Evolutionary conservation across 75 land plant species (phyloP).

Genomic region (Cryptomeria japonica): DNA sequence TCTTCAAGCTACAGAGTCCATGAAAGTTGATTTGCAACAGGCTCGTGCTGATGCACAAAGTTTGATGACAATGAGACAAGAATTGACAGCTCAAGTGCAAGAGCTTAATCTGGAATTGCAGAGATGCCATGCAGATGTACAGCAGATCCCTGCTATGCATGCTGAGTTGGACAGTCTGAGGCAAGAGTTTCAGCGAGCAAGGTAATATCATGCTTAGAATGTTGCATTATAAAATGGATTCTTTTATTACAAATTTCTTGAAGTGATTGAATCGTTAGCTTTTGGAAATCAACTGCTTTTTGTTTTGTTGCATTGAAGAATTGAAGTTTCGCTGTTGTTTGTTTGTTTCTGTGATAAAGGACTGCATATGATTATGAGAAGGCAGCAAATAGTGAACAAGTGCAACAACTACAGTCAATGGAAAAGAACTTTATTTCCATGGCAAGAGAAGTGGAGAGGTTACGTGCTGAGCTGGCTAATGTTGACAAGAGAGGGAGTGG

Average conservation of each 20-base stretch:
- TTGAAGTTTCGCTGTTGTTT: background rate
- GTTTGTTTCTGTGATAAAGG: constrained; percentile 11
- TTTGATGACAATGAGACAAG: constrained; percentile 62
- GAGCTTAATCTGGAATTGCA: constrained; percentile 65
- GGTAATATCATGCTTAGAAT: constrained; percentile 24
- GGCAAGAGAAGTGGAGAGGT: constrained; percentile 45
- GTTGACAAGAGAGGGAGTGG: constrained; percentile 31
- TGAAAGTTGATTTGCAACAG: constrained; percentile 61
- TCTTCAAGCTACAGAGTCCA: constrained; percentile 40
- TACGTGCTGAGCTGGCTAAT: constrained; percentile 39
- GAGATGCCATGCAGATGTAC: constrained; percentile 53
- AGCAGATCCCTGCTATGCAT: constrained; percentile 61
- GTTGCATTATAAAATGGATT: background rate
- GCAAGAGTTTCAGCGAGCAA: constrained; percentile 72
- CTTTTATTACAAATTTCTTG: background rate
- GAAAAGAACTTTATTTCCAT: constrained; percentile 42
- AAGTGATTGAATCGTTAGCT: background rate
- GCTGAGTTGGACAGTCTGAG: constrained; percentile 69
- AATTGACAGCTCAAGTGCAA: constrained; percentile 50
- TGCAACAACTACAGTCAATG: constrained; percentile 41
- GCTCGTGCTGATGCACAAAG: constrained; percentile 55
- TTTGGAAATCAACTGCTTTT: background rate
- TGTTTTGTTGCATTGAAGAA: background rate
- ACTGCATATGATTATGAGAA: constrained; percentile 40
- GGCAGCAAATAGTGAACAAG: constrained; percentile 33